Evolutionary conservation across 176 grass and related monocot genomes (phyloP), one percentile per base, ranked within the genome.

Genomic region (Cenchrus purpureus): DNA sequence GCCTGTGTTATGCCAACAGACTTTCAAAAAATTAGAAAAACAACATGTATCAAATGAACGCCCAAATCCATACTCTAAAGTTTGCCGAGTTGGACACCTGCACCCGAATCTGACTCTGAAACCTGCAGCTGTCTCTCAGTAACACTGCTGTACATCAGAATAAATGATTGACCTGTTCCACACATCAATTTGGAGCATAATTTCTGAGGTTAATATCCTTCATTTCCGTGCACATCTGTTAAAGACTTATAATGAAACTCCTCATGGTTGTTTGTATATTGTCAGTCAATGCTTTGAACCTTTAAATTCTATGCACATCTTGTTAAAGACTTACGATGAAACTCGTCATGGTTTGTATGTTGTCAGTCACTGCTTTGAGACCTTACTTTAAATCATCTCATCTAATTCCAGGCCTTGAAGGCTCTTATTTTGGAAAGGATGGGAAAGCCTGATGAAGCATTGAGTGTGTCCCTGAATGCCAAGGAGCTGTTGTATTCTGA

Each of bases 361-460:
- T 71, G 44, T 71, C 6, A 57, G 53, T 89, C 19, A 65, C 69
- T 74, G 42, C 15, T 28, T 73, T 83, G 51, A 59, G 77, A 45
- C 58, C 55, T 48, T 74, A 68, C 51, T 79, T 57, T 86, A 79
- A 89, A 74, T 89, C 87, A 25, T 89, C 40, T 83, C 19, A 53
- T 89, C 40, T 83, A 14, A 53, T 92, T 71, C 46, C 76, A 99
- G 93, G 97, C 97, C 87, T 84, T 99, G 54, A 99, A 99, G 85
- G 97, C 91, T 80, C 91, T 99, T 90, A 91, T 92, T 86, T 90
- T 99, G 78, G 93, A 99, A 83, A 96, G 91, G 80, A 99, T 99
- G 93, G 97, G 91, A 79, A 99, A 99, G 65, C 84, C 86, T 80
- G 97, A 99, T 84, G 93, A 99, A 81, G 91, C 97, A 76, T 75